These are phyloP conservation scores for Anethum foeniculum DNA, from an alignment of 140 eudicot genomes.

Conservation along the genomic window DNA sequence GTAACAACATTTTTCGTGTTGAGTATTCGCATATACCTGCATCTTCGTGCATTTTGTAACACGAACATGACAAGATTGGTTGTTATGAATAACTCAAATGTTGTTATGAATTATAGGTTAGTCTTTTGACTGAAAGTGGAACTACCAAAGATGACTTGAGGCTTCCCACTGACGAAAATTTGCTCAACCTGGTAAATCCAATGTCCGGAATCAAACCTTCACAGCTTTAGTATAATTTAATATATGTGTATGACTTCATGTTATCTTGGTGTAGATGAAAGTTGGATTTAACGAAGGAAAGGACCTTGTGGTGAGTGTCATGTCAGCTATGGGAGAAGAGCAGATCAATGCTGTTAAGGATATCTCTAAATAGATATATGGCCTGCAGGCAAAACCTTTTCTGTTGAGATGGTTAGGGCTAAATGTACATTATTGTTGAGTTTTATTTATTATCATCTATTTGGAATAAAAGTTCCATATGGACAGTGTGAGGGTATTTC, in stretches of 20 bases:
- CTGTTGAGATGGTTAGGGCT: not conserved
- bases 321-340: slow-evolving; percentile 11
- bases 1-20: not conserved
- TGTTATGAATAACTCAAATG: not conserved
- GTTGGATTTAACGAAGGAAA: not conserved
- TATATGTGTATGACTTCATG: not conserved
- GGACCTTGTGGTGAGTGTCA: slow-evolving; percentile 10
- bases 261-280: not conserved
- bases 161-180: slow-evolving; percentile 61
- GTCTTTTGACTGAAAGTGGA: slow-evolving; percentile 58
- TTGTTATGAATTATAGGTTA: slow-evolving; percentile 28
- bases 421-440: not conserved
- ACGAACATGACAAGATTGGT: not conserved
- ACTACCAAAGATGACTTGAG: slow-evolving; percentile 55
- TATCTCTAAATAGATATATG: not conserved
- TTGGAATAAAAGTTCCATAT: not conserved
- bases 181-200: slow-evolving; percentile 30
- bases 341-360: slow-evolving; percentile 6
- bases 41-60: not conserved
- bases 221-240: not conserved
- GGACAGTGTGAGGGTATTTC: not conserved
- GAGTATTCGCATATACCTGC: not conserved
- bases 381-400: not conserved
- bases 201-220: not conserved
- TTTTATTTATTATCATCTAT: not conserved